A percentile compares a stretch with the other conserved stretches of the same genome.
These are phyloP conservation scores for Simplicillium aogashimaense DNA, from an alignment of 2,329 filamentous ascomycete genomes.

Conservation along the genomic window DNA sequence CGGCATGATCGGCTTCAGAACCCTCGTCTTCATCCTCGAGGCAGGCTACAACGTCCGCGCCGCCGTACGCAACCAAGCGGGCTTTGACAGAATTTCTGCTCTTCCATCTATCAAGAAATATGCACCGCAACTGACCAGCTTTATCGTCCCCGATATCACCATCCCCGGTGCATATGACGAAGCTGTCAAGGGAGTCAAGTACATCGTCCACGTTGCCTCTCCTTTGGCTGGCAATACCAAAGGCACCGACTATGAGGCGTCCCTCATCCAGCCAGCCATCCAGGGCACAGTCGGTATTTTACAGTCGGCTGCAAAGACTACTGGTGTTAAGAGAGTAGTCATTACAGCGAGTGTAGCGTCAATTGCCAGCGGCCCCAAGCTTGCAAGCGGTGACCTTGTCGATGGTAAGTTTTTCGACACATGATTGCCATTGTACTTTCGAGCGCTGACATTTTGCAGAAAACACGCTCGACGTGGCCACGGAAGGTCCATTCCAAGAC, in stretches of 20 bases:
- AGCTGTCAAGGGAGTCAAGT: slow-evolving; percentile 21
- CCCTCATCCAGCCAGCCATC: slow-evolving; percentile 1
- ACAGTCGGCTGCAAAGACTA: not conserved
- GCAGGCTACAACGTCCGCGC: slow-evolving; percentile 17
- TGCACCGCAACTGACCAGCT: slow-evolving; percentile 7
- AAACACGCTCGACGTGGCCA: not conserved
- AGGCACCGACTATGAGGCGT: not conserved
- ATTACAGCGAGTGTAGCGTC: not conserved
- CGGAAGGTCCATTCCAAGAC: slow-evolving; percentile 16
- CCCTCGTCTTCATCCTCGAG: slow-evolving; percentile 13
- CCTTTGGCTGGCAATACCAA: slow-evolving; percentile 2
- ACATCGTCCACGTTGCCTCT: slow-evolving; percentile 17
- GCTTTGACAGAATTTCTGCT: slow-evolving; percentile 2
- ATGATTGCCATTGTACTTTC: not conserved
- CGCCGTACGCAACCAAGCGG: slow-evolving; percentile 15
- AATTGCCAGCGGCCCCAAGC: not conserved
- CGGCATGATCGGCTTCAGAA: slow-evolving; percentile 18
- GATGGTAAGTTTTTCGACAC: not conserved
- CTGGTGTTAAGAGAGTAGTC: not conserved
- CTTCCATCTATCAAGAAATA: not conserved
- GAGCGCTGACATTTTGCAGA: too few species aligned
- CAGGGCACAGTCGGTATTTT: not conserved
- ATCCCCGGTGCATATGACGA: slow-evolving; percentile 22
- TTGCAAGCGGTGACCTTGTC: not conserved
- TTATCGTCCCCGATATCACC: slow-evolving; percentile 20